Base-by-base conservation (phyloP, 148 eudicot species). In the Dianthus caryophyllus region DNA sequence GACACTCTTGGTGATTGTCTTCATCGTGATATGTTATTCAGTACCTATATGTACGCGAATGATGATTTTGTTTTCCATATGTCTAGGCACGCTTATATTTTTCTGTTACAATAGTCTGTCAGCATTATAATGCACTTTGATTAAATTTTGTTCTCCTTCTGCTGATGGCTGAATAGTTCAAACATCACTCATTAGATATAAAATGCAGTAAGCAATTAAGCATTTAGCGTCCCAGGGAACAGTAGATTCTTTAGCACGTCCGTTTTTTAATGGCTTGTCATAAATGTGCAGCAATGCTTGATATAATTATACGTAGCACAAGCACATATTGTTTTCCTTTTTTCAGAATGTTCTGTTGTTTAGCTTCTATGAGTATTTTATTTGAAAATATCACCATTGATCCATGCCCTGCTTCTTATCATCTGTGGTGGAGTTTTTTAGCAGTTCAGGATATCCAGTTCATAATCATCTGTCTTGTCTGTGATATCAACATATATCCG, bases 161-260 rank as follows among this genome's bases (percentile, higher is more conserved):
- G 24, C 16, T 39, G 6, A 61, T 11, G 15, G 4, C 6, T 61
- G 16, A 14, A 9, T 11, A 38, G 30, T 1, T 16, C 16, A 2
- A n/a, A 5, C 15, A 24, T 61, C 18, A 71, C 39, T 18, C 41
- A 51, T 31, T 44, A 39, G 52, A 47, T 39, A 24, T 66, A 65
- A 13, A 48, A 30, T 36, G 50, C 31, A 36, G n/a, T 18, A 30
- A 24, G 50, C 31, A 36, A 12, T 18, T 26, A 22, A 49, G 52
- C 38, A 41, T 29, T 15, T 12, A 61, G 49, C 24, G 1, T n/a
- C 11, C 24, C 9, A n/a, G 22, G 22, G 54, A n/a, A 4, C 20
- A n/a, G 9, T n/a, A 41, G 68, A 55, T 26, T 26, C 29, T 53
- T 55, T 25, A 33, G 24, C 27, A 73, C 24, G 12, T 49, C n/a